Evolutionary conservation across 768 basidiomycete species (phyloP), one percentile per base, ranked within the genome.

Genomic region (Tylopilus plumbeoviolaceoides): DNA sequence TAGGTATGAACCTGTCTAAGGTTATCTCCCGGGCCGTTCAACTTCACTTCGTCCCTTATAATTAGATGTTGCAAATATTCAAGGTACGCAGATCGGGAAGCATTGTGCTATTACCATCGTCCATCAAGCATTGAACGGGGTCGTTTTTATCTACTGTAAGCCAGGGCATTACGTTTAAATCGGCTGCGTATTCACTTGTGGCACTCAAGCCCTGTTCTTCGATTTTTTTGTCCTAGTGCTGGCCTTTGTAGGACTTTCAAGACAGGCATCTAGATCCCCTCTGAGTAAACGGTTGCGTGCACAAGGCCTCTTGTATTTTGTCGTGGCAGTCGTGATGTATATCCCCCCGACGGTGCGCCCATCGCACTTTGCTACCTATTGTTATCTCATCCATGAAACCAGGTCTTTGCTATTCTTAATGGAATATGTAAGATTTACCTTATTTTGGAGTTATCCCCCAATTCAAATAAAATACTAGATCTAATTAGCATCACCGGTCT

Each of bases 251-350:
- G 59, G 55, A 7, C 55, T 68, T 4, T 66, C 55, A 4, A 48
- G 44, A 31, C 35, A 51, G 14, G 8, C 14, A 7, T 60, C 61
- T 7, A 58, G 50, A 33, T 66, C 59, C 1, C 47, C 57, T 15
- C 39, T 70, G 21, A 42, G 1, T n/a, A 59, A 55, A 14, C 58
- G 45, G 8, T 43, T 68, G 21, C 50, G 42, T 33, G 27, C 47
- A 4, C 68, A 68, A 40, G 61, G 61, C 33, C 7, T 68, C 8
- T 10, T 46, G 14, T 61, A 68, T 31, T 68, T 66, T 27, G 48
- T 41, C 1, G 47, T 68, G 14, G 48, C 47, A 0, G 53, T 57
- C 9, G 3, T 68, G 4, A 40, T 54, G 5, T 66, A 59, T 23
- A 45, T 70, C 17, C 42, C 53, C 6, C 53, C 60, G 28, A 47